A percentile compares a stretch with the other conserved stretches of the same genome.
Evolutionary conservation across 2,329 filamentous ascomycete genomes (phyloP).

Genomic region (Neofusicoccum cordaticola): DNA sequence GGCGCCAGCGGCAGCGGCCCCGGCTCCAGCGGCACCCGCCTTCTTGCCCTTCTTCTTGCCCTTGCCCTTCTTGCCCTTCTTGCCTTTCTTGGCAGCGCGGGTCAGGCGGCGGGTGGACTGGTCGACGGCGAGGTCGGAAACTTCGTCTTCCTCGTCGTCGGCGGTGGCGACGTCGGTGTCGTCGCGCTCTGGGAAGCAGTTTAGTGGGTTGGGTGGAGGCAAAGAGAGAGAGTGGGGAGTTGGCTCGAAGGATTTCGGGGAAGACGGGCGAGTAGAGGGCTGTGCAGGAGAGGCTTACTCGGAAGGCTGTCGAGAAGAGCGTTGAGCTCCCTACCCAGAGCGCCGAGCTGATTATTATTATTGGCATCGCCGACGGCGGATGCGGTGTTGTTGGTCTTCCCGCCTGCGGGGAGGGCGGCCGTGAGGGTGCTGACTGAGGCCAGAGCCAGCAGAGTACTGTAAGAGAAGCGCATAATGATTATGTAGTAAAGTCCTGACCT

Average conservation of each 20-base stretch:
- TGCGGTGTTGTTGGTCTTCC: neutral
- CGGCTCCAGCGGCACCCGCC: neutral
- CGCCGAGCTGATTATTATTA: neutral
- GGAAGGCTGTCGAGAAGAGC: neutral
- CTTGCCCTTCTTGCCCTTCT: neutral
- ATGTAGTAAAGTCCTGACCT: neutral
- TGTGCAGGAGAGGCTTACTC: neutral
- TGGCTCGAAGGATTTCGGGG: too few species aligned
- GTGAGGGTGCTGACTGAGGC: neutral
- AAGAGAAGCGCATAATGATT: neutral
- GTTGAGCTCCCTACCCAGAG: neutral
- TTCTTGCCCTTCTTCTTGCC: neutral
- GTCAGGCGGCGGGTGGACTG: too few species aligned
- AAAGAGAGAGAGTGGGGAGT: neutral
- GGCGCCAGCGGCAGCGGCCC: neutral
- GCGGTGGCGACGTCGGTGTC: neutral
- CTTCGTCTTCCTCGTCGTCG: neutral
- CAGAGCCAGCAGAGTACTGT: neutral
- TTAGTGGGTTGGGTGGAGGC: neutral
- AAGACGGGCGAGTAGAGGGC: too few species aligned
- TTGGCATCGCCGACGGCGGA: neutral
- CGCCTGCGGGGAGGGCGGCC: neutral
- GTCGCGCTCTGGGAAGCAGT: neutral
- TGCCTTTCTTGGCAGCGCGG: neutral
- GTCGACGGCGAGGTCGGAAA: neutral